Evolutionary conservation across 768 basidiomycete genomes (phyloP).

Genomic region (Suillus spraguei): DNA sequence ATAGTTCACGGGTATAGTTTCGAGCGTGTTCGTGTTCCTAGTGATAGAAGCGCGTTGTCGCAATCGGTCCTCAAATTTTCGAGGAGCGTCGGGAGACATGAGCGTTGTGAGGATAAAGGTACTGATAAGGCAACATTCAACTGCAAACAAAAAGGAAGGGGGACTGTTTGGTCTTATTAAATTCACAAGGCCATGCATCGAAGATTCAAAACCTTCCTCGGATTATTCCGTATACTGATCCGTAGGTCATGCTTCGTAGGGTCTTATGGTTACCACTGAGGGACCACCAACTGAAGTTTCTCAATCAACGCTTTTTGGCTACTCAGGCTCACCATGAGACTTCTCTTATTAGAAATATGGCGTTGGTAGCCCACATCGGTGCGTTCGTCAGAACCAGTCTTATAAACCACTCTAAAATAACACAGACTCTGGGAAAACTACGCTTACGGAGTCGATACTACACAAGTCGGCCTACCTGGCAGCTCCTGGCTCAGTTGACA

Average conservation of each 20-base stretch:
- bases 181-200: constrained; percentile 2
- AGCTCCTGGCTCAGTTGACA: constrained; percentile 81
- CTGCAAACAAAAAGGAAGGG: constrained; percentile 2
- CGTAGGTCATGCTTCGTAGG: constrained; percentile 24
- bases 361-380: constrained; percentile 91
- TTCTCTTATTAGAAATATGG: constrained; percentile 68
- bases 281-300: background rate
- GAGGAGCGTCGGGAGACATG: constrained; percentile 24
- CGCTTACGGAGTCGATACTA: constrained; percentile 85
- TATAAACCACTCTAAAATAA: background rate
- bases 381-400: constrained; percentile 19
- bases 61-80: constrained; percentile 45
- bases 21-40: constrained; percentile 45
- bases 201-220: background rate
- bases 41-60: constrained; percentile 39
- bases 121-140: too few species aligned
- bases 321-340: constrained; percentile 34
- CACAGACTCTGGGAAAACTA: constrained; percentile 87
- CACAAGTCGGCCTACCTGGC: constrained; percentile 73
- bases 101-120: background rate
- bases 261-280: constrained; percentile 1
- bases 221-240: constrained; percentile 3
- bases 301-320: constrained; percentile 22
- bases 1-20: constrained; percentile 52
- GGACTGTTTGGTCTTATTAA: constrained; percentile 23